phyloP scores from a whole-genome alignment of 2,329 filamentous ascomycete genomes.

The Didymella arachidicola region DNA sequence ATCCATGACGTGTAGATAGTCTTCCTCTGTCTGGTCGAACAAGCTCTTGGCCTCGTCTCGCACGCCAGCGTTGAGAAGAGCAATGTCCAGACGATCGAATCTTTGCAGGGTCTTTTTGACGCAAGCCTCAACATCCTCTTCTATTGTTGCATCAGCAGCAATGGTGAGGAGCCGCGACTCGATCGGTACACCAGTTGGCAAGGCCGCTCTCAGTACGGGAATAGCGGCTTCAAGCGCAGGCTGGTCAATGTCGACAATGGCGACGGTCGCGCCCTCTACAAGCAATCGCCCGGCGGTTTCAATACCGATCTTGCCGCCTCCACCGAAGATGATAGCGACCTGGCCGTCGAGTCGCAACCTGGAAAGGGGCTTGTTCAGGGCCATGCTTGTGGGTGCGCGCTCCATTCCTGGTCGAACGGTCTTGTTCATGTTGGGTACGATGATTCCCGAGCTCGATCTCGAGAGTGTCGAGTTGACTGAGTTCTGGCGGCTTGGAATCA shows the following conservation, averaged over 20 bases:
- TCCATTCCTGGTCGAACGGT: constrained; percentile 34
- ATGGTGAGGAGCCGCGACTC: constrained; percentile 42
- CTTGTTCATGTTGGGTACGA: constrained; percentile 38
- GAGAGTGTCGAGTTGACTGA: constrained; percentile 20
- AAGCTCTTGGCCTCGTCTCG: constrained; percentile 41
- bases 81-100: constrained; percentile 41
- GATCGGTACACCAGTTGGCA: constrained; percentile 37
- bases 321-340: constrained; percentile 47
- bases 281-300: constrained; percentile 49
- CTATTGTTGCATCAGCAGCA: constrained; percentile 46
- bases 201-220: constrained; percentile 34
- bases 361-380: constrained; percentile 38
- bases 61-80: constrained; percentile 41
- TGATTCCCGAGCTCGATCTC: constrained; percentile 27
- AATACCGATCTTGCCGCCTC: constrained; percentile 45
- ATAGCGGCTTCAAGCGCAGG: constrained; percentile 38
- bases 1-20: constrained; percentile 49
- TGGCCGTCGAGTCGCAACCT: constrained; percentile 43
- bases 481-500: constrained; percentile 22
- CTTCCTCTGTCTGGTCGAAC: constrained; percentile 48
- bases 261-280: constrained; percentile 49
- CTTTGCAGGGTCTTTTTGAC: constrained; percentile 59
- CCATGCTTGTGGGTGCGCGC: constrained; percentile 38
- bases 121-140: constrained; percentile 84
- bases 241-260: constrained; percentile 47